Evolutionary conservation across 1,284 basidiomycete species (phyloP).

Genomic region (Heterobasidion parviporum): DNA sequence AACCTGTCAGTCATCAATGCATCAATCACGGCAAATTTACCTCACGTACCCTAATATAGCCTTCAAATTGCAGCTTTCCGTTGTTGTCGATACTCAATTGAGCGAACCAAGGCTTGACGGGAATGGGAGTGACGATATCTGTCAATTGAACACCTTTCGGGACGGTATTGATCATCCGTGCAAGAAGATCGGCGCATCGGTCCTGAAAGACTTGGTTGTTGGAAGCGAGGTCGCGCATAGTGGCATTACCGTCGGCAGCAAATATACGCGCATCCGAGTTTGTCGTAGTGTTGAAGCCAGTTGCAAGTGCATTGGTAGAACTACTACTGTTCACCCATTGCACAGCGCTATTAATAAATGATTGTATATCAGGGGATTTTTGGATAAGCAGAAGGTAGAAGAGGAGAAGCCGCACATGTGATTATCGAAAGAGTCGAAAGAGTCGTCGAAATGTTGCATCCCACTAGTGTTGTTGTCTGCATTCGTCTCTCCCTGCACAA

Average conservation of each 20-base stretch:
- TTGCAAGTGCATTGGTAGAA: background rate
- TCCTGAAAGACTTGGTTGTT: background rate
- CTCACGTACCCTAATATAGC: too few species aligned
- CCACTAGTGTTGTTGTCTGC: background rate
- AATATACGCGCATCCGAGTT: background rate
- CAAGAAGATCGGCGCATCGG: background rate
- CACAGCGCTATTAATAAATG: background rate
- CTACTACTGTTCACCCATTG: background rate
- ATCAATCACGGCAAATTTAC: too few species aligned
- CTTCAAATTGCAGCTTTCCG: too few species aligned
- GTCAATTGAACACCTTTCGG: background rate
- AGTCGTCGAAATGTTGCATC: background rate
- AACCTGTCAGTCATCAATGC: too few species aligned
- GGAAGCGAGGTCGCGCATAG: background rate
- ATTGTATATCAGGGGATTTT: too few species aligned
- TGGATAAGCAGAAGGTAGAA: background rate
- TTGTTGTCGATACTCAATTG: too few species aligned
- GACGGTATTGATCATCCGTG: background rate
- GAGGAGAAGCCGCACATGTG: background rate
- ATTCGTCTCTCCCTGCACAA: background rate
- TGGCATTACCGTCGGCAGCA: background rate
- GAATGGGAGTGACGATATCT: background rate
- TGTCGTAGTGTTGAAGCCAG: background rate
- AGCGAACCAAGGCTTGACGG: background rate
- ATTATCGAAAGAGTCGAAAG: background rate